Percentiles rank a stretch among this genome's conserved stretches.
phyloP scores from a whole-genome alignment of 257 asterid genomes.

The Solanum virginianum region DNA sequence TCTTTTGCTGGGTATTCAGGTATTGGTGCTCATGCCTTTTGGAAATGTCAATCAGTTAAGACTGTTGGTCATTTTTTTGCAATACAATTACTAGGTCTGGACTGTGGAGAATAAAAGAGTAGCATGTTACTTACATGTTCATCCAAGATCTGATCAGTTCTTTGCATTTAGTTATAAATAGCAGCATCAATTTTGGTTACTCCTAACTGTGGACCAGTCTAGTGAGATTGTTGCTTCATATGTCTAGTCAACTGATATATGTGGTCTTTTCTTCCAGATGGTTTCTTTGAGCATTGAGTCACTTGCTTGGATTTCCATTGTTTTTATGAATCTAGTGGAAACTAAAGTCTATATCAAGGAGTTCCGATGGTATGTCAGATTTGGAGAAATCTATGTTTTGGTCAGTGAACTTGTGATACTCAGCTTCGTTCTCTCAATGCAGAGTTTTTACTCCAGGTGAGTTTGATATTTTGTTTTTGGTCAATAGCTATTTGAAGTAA shows the following conservation, averaged over 20 bases:
- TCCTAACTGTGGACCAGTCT: neutral
- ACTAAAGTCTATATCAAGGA: conserved; percentile 58
- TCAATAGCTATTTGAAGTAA: neutral
- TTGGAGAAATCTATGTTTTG: conserved; percentile 49
- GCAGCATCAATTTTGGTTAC: neutral
- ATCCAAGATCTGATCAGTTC: neutral
- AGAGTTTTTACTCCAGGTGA: conserved; percentile 43
- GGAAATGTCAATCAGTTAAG: neutral
- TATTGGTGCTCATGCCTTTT: neutral
- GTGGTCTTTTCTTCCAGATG: conserved; percentile 33
- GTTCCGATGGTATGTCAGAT: conserved; percentile 79
- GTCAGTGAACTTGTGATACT: conserved; percentile 69
- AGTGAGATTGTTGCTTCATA: neutral
- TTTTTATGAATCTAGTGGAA: conserved; percentile 51
- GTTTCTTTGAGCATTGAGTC: conserved; percentile 47
- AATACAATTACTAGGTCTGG: neutral
- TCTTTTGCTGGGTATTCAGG: neutral
- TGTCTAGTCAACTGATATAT: neutral
- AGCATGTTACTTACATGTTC: neutral
- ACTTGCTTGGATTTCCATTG: conserved; percentile 61
- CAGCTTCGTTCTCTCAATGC: conserved; percentile 36
- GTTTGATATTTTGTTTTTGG: neutral
- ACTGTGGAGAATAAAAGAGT: neutral
- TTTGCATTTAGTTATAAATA: neutral
- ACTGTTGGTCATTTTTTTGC: neutral